Evolutionary conservation across 768 basidiomycete species (phyloP).

Genomic region (Phlegmacium glaucopus): DNA sequence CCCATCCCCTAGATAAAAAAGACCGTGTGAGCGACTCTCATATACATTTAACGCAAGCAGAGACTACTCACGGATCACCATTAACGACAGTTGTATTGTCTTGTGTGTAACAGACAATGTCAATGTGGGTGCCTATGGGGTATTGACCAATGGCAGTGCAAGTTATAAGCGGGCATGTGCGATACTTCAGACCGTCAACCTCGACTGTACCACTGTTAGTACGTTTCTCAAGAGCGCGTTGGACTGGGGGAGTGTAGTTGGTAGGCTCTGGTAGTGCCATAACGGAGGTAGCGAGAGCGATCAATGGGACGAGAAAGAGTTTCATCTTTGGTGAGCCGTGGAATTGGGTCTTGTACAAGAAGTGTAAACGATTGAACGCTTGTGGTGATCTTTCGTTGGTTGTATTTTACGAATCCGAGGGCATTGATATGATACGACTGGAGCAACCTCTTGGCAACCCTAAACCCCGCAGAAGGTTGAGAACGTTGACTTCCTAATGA

Average conservation of each 20-base stretch:
- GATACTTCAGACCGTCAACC: constrained; percentile 7
- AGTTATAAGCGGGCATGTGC: constrained; percentile 4
- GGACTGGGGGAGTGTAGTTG: background rate
- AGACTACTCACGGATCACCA: constrained; percentile 5
- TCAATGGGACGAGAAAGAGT: constrained; percentile 1
- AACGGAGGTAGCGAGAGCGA: constrained; percentile 1
- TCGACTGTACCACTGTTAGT: background rate
- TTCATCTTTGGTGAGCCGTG: too few relatives aligned
- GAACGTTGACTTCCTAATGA: too few relatives aligned
- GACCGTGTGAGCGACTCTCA: too few relatives aligned
- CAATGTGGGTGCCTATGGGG: constrained; percentile 5
- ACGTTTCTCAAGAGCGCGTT: constrained; percentile 4
- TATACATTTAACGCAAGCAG: background rate
- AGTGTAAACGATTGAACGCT: too few relatives aligned
- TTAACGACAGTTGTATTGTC: constrained; percentile 6
- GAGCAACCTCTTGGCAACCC: too few relatives aligned
- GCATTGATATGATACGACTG: too few relatives aligned
- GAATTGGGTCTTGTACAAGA: background rate
- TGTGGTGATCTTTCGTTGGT: too few relatives aligned
- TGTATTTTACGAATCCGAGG: too few relatives aligned
- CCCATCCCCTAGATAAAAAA: constrained; percentile 6
- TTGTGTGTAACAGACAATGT: constrained; percentile 6
- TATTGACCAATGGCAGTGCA: constrained; percentile 7
- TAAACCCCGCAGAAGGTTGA: too few relatives aligned
- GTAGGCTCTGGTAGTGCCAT: background rate